Conservation (phyloP, 2,329 filamentous ascomycete genomes). For the Beauveria caledonica region DNA sequence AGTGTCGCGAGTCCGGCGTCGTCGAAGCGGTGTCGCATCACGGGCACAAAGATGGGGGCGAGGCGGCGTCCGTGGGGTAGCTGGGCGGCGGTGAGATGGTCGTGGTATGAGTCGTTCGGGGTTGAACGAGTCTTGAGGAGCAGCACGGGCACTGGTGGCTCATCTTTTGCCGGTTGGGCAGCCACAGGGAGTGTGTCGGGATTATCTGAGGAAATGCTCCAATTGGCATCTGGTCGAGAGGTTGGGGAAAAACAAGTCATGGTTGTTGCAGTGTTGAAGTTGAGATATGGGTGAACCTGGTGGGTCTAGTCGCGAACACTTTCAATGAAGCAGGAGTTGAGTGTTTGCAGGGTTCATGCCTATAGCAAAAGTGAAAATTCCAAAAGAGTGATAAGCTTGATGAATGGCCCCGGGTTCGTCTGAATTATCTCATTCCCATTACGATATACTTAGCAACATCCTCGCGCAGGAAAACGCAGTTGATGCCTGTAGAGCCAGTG, state of each 20-base stretch:
- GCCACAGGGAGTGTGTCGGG: not conserved
- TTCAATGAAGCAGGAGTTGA: not conserved
- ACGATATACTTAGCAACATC: too few relatives aligned
- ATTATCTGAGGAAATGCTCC: too few relatives aligned
- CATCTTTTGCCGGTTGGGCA: not conserved
- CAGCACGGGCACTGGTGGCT: conserved; percentile 36
- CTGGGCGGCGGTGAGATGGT: conserved; percentile 46
- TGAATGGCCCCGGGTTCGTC: not conserved
- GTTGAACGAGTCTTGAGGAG: conserved; percentile 71
- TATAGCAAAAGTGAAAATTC: too few relatives aligned
- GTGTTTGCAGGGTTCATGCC: too few relatives aligned
- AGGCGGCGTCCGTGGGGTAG: conserved; percentile 36
- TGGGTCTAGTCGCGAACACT: not conserved
- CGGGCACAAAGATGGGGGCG: conserved; percentile 63
- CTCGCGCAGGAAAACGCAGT: not conserved
- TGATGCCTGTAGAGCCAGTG: not conserved
- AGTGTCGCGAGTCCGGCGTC: conserved; percentile 49
- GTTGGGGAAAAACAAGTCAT: not conserved
- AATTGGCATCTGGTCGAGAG: too few relatives aligned
- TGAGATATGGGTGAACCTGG: not conserved
- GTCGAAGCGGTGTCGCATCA: conserved; percentile 63
- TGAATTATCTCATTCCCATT: too few relatives aligned
- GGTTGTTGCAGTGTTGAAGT: not conserved
- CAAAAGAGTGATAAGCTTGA: not conserved
- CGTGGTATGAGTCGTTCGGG: conserved; percentile 64